Percentiles rank a stretch among this genome's conserved stretches.
phyloP scores from a whole-genome alignment of 345 rosid species.

The Dovyalis caffra region DNA sequence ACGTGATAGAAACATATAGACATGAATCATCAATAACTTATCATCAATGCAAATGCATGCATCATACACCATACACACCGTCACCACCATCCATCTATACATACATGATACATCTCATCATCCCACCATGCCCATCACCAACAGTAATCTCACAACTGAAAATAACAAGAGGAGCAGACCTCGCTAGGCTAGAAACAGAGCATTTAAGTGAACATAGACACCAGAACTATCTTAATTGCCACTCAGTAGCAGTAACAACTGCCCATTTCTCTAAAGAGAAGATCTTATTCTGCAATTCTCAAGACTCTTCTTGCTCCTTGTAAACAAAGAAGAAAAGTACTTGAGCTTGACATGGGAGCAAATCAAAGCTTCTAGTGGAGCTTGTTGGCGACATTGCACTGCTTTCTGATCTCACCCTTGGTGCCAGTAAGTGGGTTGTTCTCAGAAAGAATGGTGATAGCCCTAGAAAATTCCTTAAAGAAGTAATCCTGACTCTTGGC shows the following conservation, averaged over 20 bases:
- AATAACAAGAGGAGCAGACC: constrained; percentile 9
- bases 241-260: background rate
- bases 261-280: constrained; percentile 3
- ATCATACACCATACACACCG: constrained; percentile 34
- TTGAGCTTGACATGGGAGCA: background rate
- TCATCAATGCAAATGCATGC: constrained; percentile 23
- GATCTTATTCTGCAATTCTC: constrained; percentile 31
- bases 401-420: constrained; percentile 91
- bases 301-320: constrained; percentile 17
- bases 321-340: constrained; percentile 11
- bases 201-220: background rate
- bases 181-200: background rate
- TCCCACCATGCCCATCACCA: background rate
- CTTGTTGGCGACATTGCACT: constrained; percentile 86
- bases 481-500: constrained; percentile 90
- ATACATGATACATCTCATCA: constrained; percentile 16
- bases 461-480: constrained; percentile 89
- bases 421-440: constrained; percentile 90
- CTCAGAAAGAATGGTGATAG: constrained; percentile 78
- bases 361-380: constrained; percentile 40
- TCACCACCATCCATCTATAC: constrained; percentile 22
- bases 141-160: background rate
- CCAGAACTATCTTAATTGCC: constrained; percentile 4
- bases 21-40: constrained; percentile 24
- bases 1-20: background rate